Evolutionary conservation across 345 rosid species (phyloP).

Genomic region (Pelargonium nanum): DNA sequence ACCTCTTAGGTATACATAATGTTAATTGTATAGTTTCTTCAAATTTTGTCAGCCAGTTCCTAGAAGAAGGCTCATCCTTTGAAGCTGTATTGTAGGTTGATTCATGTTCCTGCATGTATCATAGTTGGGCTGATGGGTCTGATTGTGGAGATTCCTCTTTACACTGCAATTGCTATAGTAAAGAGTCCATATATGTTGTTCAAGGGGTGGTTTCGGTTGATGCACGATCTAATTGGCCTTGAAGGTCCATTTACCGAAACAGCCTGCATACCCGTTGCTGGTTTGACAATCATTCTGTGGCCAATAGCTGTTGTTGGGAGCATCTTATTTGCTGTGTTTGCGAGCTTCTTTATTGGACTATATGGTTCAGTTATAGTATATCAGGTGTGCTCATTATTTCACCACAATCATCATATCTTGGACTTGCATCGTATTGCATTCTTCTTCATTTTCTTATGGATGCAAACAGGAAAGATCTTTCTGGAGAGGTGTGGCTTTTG

Average conservation of each 20-base stretch:
- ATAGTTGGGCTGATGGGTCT: no score
- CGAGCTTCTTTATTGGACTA: no score
- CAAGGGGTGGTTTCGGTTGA: conserved; percentile 61
- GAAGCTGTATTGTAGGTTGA: conserved; percentile 5
- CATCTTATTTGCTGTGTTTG: conserved; percentile 31
- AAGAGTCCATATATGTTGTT: conserved; percentile 72
- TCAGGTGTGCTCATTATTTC: conserved; percentile 31
- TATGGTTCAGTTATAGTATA: no score
- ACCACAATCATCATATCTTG: background rate
- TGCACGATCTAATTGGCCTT: conserved; percentile 56
- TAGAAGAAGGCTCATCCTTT: background rate
- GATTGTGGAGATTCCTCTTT: no score
- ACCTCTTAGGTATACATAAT: conserved; percentile 49
- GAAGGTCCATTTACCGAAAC: conserved; percentile 80
- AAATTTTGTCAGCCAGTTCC: background rate
- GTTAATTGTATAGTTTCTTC: background rate
- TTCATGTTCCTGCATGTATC: no score
- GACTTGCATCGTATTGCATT: background rate
- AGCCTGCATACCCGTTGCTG: conserved; percentile 71
- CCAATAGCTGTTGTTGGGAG: conserved; percentile 71
- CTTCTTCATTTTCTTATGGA: conserved; percentile 3
- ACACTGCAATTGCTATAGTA: no score
- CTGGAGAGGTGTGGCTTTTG: conserved; percentile 63
- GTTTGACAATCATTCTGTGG: conserved; percentile 66
- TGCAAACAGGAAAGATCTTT: conserved; percentile 77